These are phyloP conservation scores for Myrica gale DNA, from an alignment of 306 rosid species.

Conservation along the genomic window DNA sequence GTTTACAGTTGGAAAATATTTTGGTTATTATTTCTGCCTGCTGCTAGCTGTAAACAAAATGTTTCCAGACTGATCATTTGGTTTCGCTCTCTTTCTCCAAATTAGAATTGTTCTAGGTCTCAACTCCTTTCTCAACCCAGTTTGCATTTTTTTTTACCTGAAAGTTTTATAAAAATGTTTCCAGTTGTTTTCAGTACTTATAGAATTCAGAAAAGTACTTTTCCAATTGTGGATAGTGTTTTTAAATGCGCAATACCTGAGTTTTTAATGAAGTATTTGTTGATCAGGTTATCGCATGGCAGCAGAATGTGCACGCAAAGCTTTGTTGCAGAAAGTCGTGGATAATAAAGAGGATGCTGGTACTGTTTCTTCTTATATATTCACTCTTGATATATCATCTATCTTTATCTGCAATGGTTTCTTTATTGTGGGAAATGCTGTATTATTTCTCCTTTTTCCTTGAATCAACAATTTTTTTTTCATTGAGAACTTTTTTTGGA, in stretches of 20 bases:
- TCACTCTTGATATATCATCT: background rate
- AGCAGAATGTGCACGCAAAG: conserved; percentile 80
- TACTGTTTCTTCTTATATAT: conserved; percentile 13
- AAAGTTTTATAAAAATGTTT: background rate
- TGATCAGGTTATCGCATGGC: conserved; percentile 92
- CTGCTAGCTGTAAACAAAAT: background rate
- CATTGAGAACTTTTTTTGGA: background rate
- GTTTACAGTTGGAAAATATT: background rate
- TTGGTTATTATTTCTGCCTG: background rate
- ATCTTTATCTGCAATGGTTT: conserved; percentile 4
- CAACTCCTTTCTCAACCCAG: background rate
- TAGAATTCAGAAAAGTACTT: no score
- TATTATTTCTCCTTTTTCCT: background rate
- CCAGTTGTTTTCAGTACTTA: background rate
- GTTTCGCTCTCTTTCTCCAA: background rate
- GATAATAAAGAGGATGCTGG: conserved; percentile 87
- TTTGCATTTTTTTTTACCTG: background rate
- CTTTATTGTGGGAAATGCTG: background rate
- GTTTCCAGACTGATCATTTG: background rate
- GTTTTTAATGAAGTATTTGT: conserved; percentile 21
- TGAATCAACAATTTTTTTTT: background rate
- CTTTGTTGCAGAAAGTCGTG: conserved; percentile 70
- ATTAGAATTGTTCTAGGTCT: background rate
- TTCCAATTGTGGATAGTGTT: no score
- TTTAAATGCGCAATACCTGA: background rate